Percentiles rank a stretch among this genome's conserved stretches.
Evolutionary conservation across 1,284 basidiomycete species (phyloP).

Genomic region (Tylopilus sp.): DNA sequence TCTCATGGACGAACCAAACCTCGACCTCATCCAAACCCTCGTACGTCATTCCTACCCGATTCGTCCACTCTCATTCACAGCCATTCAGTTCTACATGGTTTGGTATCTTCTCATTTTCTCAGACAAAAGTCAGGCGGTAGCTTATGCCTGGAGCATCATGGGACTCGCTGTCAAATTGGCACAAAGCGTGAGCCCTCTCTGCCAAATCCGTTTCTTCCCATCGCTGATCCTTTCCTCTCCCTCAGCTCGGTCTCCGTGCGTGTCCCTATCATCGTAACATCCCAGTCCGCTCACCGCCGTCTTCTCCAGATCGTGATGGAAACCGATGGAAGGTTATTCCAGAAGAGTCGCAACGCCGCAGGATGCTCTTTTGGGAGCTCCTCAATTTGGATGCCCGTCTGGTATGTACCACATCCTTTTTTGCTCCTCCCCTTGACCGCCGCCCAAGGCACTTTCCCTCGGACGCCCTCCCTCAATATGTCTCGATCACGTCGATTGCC

Average conservation of each 20-base stretch:
- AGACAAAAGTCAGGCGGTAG: slow-evolving; percentile 61
- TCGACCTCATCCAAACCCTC: slow-evolving; percentile 61
- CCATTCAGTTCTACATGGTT: slow-evolving; percentile 61
- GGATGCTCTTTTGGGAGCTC: slow-evolving; percentile 71
- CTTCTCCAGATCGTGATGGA: slow-evolving; percentile 60
- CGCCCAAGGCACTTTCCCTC: slow-evolving; percentile 64
- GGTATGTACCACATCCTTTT: slow-evolving; percentile 39
- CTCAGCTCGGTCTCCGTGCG: slow-evolving; percentile 55
- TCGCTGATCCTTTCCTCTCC: slow-evolving; percentile 1
- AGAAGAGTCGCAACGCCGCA: slow-evolving; percentile 66
- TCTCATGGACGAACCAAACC: slow-evolving; percentile 64
- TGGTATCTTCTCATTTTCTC: slow-evolving; percentile 69
- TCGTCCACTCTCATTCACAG: slow-evolving; percentile 18
- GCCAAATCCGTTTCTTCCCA: not conserved
- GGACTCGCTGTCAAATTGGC: slow-evolving; percentile 59
- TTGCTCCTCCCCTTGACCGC: slow-evolving; percentile 6
- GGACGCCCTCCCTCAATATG: slow-evolving; percentile 72
- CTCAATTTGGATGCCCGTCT: slow-evolving; percentile 72
- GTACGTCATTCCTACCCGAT: slow-evolving; percentile 37
- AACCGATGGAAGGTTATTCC: slow-evolving; percentile 61
- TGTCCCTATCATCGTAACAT: slow-evolving; percentile 17
- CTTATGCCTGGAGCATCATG: slow-evolving; percentile 68
- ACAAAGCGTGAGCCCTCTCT: slow-evolving; percentile 44
- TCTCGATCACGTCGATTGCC: slow-evolving; percentile 63
- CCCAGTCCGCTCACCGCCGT: slow-evolving; percentile 24